A percentile compares a stretch with the other conserved stretches of the same genome.
phyloP scores from a whole-genome alignment of 192 early-diverging fungal species.

The Entrophospora sp. region DNA sequence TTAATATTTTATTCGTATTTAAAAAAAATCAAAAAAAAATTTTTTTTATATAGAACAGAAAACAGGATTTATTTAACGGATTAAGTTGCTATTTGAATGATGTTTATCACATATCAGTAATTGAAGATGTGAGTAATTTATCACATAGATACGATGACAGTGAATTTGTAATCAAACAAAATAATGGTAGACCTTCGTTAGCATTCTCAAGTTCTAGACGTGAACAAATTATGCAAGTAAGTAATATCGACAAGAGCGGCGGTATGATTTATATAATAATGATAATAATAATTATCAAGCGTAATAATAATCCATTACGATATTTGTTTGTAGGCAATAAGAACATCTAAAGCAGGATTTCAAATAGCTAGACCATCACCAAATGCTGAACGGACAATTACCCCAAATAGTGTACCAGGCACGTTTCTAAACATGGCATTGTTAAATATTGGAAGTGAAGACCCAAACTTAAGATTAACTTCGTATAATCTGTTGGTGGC shows the following conservation, averaged over 20 bases:
- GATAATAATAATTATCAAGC: background rate
- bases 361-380: constrained; percentile 51
- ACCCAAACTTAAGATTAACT: constrained; percentile 71
- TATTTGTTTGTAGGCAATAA: constrained; percentile 39
- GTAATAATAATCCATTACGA: too few relatives aligned
- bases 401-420: constrained; percentile 84
- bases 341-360: constrained; percentile 60
- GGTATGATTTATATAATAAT: background rate
- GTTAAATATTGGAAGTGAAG: constrained; percentile 76
- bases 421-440: constrained; percentile 87
- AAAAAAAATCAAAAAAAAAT: background rate
- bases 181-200: constrained; percentile 52
- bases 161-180: constrained; percentile 73
- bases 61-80: constrained; percentile 67
- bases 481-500: constrained; percentile 86
- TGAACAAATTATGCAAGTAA: constrained; percentile 44
- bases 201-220: constrained; percentile 66
- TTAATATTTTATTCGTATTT: background rate
- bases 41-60: constrained; percentile 36
- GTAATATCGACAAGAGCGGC: background rate
- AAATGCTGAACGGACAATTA: constrained; percentile 60
- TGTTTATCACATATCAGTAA: constrained; percentile 75
- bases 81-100: constrained; percentile 72
- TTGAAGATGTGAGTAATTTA: constrained; percentile 55
- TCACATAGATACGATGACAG: constrained; percentile 49